phyloP scores from a whole-genome alignment of 169 alveolate genomes.

The Babesia ovis region DNA sequence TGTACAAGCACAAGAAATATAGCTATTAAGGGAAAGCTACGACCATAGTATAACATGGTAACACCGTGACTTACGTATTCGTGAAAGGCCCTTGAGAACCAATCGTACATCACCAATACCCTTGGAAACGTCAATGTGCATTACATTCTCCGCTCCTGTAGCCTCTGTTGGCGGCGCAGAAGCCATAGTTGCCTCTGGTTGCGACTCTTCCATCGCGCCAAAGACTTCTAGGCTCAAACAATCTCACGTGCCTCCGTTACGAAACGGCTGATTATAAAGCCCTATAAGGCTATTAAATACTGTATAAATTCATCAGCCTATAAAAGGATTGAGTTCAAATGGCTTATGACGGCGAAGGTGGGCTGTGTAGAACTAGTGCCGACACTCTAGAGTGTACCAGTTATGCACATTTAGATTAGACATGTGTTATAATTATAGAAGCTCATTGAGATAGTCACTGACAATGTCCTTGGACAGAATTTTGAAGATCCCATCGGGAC shows the following conservation, averaged over 20 bases:
- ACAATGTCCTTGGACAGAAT: slow-evolving; percentile 85
- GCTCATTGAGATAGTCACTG: slow-evolving; percentile 91
- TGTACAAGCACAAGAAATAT: no score
- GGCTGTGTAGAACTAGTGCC: background rate
- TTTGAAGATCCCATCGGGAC: slow-evolving; percentile 85
- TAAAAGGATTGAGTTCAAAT: no score
- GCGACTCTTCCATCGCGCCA: slow-evolving; percentile 20
- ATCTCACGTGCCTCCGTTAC: no score
- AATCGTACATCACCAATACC: slow-evolving; percentile 53
- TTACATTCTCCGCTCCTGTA: background rate
- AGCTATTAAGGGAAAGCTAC: no score
- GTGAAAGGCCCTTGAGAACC: slow-evolving; percentile 50
- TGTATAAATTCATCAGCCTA: no score
- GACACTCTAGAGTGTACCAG: background rate
- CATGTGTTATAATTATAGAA: slow-evolving; percentile 65
- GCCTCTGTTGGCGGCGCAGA: slow-evolving; percentile 25
- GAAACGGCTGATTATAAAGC: no score
- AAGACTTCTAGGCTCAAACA: background rate
- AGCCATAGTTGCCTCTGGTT: background rate
- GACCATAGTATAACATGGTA: background rate
- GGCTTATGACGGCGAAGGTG: background rate
- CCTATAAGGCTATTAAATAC: no score
- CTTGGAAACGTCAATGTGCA: slow-evolving; percentile 58
- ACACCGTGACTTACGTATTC: slow-evolving; percentile 40
- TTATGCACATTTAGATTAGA: background rate